Conservation (phyloP, 2,329 filamentous ascomycete species). For the Fusarium sp. region DNA sequence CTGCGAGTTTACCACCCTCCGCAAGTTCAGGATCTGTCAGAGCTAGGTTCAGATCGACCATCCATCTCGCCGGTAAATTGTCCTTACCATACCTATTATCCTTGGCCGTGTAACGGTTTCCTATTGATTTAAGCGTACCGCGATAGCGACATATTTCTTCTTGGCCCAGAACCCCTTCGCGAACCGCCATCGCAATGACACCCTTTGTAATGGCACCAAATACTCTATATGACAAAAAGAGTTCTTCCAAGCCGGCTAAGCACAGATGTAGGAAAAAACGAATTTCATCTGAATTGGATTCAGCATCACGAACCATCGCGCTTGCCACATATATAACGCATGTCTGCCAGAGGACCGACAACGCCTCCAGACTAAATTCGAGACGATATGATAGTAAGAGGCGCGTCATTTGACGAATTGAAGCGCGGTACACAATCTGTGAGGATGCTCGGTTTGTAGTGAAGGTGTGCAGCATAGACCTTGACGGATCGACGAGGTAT, state of each 20-base stretch:
- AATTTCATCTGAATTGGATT: background rate
- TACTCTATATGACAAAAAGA: background rate
- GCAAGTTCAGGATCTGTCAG: background rate
- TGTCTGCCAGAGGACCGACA: background rate
- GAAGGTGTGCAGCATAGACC: background rate
- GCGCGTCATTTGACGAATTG: background rate
- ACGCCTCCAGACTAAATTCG: background rate
- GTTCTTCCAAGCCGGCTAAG: background rate
- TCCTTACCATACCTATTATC: background rate
- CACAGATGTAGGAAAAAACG: background rate
- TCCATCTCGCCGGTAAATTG: no score
- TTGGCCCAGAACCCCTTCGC: background rate
- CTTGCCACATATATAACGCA: conserved; percentile 6
- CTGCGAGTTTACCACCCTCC: background rate
- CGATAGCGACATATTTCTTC: background rate
- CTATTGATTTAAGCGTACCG: background rate
- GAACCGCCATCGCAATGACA: background rate
- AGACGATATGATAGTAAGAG: background rate
- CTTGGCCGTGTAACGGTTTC: background rate
- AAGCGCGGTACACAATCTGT: background rate
- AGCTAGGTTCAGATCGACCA: conserved; percentile 3
- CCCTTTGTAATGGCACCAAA: background rate
- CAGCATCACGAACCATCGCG: background rate
- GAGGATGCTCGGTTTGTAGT: background rate
- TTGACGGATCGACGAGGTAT: background rate